These are phyloP conservation scores for Anthoceros angustus DNA, from an alignment of 225 moss, liverwort and hornwort genomes.

Conservation along the genomic window DNA sequence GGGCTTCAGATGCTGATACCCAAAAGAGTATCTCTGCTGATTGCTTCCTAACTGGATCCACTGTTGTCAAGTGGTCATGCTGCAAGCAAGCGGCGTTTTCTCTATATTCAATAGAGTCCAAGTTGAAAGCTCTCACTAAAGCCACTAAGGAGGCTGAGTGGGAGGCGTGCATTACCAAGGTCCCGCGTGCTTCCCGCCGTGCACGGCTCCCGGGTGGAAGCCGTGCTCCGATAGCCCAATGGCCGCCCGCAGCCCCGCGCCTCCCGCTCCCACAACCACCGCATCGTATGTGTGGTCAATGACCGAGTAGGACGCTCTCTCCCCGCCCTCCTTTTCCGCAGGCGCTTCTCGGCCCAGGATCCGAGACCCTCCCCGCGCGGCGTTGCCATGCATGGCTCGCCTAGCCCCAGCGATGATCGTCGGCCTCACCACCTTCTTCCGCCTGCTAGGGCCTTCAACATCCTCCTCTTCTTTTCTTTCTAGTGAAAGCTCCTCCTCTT, in stretches of 20 bases:
- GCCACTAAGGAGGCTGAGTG: too few species aligned
- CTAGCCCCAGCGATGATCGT: not conserved
- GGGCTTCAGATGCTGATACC: too few species aligned
- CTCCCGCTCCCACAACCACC: constrained; percentile 87
- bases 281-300: constrained; percentile 90
- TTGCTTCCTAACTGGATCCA: too few species aligned
- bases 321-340: constrained; percentile 17
- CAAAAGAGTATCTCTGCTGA: too few species aligned
- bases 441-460: not conserved
- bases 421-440: not conserved
- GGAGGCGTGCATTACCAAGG: too few species aligned
- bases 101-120: too few species aligned
- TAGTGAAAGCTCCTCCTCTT: not conserved
- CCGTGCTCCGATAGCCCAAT: constrained; percentile 86
- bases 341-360: constrained; percentile 22
- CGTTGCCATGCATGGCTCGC: too few species aligned
- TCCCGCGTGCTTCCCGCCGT: too few species aligned
- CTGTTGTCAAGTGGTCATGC: too few species aligned
- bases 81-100: too few species aligned
- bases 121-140: too few species aligned
- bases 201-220: constrained; percentile 78
- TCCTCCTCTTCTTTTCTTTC: not conserved
- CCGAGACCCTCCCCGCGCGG: constrained; percentile 18
- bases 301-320: constrained; percentile 48
- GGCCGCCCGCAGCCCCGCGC: constrained; percentile 84